Percentiles rank a stretch among this genome's conserved stretches.
Conservation (phyloP, 2,329 filamentous ascomycete genomes). For the Chalara sp. region DNA sequence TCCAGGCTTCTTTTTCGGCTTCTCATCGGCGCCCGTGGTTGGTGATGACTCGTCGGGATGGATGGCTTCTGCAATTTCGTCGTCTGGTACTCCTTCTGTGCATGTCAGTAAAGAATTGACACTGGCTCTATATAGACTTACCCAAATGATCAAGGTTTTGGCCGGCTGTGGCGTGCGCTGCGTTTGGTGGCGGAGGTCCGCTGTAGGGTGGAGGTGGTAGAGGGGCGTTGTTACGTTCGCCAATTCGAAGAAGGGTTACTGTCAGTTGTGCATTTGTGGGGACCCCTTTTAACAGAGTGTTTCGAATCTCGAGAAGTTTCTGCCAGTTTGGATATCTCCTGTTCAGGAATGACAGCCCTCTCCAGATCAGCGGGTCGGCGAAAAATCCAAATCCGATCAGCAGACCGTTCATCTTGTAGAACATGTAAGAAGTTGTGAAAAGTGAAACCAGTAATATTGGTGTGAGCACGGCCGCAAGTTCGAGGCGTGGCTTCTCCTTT, state of each 20-base stretch:
- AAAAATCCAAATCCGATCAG: constrained; percentile 71
- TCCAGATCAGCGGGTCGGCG: constrained; percentile 65
- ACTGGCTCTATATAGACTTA: constrained; percentile 23
- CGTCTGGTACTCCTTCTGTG: constrained; percentile 19
- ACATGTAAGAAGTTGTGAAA: constrained; percentile 49
- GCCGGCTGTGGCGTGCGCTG: constrained; percentile 37
- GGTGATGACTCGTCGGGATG: constrained; percentile 34
- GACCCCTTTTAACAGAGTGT: constrained; percentile 72
- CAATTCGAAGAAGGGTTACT: constrained; percentile 72
- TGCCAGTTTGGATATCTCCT: constrained; percentile 64
- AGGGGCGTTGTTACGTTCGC: constrained; percentile 74
- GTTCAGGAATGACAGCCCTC: constrained; percentile 53
- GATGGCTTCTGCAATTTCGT: constrained; percentile 25
- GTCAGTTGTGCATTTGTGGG: constrained; percentile 83
- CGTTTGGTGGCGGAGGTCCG: constrained; percentile 30
- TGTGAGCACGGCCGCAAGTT: constrained; percentile 45
- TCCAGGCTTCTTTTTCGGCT: constrained; percentile 21
- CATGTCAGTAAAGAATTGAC: constrained; percentile 6
- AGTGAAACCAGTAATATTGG: constrained; percentile 46
- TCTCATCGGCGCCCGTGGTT: constrained; percentile 6
- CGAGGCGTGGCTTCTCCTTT: constrained; percentile 42
- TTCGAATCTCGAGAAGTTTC: constrained; percentile 65
- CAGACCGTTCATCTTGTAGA: constrained; percentile 61
- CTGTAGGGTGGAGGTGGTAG: constrained; percentile 57
- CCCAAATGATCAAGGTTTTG: constrained; percentile 45